phyloP scores from a whole-genome alignment of 1,139 yeast species.

The Blastobotrys serpentis region DNA sequence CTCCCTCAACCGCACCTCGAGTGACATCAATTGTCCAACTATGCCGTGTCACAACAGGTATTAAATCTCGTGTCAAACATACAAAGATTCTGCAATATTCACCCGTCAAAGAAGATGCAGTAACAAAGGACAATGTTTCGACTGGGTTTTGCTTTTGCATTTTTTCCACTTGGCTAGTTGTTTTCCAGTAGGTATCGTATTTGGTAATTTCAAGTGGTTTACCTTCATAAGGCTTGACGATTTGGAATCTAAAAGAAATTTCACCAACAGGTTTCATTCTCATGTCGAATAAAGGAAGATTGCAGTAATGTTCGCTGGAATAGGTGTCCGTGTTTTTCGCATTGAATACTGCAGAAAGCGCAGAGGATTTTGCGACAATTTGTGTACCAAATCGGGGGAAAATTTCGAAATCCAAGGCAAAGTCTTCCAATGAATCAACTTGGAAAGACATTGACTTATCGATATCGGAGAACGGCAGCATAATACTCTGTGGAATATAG shows the following conservation, averaged over 20 bases:
- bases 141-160: slow-evolving; percentile 23
- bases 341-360: slow-evolving; percentile 54
- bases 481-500: slow-evolving; percentile 80
- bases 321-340: slow-evolving; percentile 29
- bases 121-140: slow-evolving; percentile 67
- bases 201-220: slow-evolving; percentile 83
- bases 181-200: slow-evolving; percentile 96
- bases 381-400: slow-evolving; percentile 95
- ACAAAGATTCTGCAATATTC: slow-evolving; percentile 70
- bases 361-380: slow-evolving; percentile 84
- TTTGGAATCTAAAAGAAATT: slow-evolving; percentile 71
- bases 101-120: slow-evolving; percentile 88
- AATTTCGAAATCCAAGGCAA: slow-evolving; percentile 83
- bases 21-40: slow-evolving; percentile 41
- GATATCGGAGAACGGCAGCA: slow-evolving; percentile 73
- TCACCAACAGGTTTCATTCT: slow-evolving; percentile 83
- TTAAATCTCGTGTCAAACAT: slow-evolving; percentile 75
- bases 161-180: slow-evolving; percentile 54
- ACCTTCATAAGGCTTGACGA: slow-evolving; percentile 88
- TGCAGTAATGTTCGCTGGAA: slow-evolving; percentile 39
- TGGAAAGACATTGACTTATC: slow-evolving; percentile 80
- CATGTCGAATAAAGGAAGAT: slow-evolving; percentile 78
- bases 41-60: slow-evolving; percentile 65
- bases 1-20: slow-evolving; percentile 45
- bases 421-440: slow-evolving; percentile 73